These are phyloP conservation scores for Epichloe uncinata DNA, from an alignment of 2,329 filamentous ascomycete species.

Conservation along the genomic window DNA sequence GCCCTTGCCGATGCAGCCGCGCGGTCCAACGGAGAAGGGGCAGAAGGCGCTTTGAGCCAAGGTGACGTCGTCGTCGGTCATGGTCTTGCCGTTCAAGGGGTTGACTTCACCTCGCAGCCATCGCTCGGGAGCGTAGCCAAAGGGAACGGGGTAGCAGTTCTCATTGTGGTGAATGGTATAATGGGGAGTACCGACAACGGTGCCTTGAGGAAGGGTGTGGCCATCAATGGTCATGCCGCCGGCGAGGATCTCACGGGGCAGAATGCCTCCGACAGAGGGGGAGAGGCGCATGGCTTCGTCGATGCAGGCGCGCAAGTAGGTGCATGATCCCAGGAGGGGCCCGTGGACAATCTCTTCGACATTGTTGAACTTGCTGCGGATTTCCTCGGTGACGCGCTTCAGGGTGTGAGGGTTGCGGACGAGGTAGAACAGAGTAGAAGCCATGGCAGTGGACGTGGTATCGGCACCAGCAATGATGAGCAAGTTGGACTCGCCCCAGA, in stretches of 20 bases:
- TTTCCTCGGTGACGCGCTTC: slow-evolving; percentile 33
- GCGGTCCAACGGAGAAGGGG: slow-evolving; percentile 56
- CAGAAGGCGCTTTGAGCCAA: slow-evolving; percentile 57
- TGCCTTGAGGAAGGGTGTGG: slow-evolving; percentile 41
- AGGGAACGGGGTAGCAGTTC: slow-evolving; percentile 46
- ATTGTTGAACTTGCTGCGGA: slow-evolving; percentile 35
- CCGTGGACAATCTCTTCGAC: slow-evolving; percentile 44
- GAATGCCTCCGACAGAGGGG: slow-evolving; percentile 45
- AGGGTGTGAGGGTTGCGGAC: slow-evolving; percentile 37
- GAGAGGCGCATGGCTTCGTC: slow-evolving; percentile 53
- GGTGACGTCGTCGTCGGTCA: slow-evolving; percentile 37
- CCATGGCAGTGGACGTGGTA: slow-evolving; percentile 57
- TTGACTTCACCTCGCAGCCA: slow-evolving; percentile 42
- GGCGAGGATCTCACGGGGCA: slow-evolving; percentile 44
- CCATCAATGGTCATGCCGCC: slow-evolving; percentile 44
- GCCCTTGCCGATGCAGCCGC: slow-evolving; percentile 60
- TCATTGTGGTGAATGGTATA: slow-evolving; percentile 58
- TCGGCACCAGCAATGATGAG: slow-evolving; percentile 61
- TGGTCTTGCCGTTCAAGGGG: slow-evolving; percentile 21
- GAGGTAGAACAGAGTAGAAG: slow-evolving; percentile 50
- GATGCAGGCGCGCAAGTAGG: slow-evolving; percentile 50
- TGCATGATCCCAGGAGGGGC: slow-evolving; percentile 32
- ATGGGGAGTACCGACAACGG: slow-evolving; percentile 50
- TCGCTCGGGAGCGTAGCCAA: slow-evolving; percentile 47
- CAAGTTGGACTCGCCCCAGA: slow-evolving; percentile 59